Evolutionary conservation across 1,139 yeast species (phyloP), one percentile per base, ranked within the genome.

Genomic region (Nematodospora anomalae): DNA sequence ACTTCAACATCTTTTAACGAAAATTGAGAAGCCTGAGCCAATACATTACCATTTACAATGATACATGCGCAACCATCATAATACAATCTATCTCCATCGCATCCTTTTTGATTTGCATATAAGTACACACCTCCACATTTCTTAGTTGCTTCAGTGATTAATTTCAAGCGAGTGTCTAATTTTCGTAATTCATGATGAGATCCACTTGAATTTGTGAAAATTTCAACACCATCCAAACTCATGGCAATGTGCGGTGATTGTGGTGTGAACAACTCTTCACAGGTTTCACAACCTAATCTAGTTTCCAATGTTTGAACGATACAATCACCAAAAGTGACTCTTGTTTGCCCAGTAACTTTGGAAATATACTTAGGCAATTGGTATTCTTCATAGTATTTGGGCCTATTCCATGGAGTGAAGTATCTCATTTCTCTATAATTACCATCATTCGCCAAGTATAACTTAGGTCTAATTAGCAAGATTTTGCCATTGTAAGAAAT

Each of bases 21-120:
- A 52, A 92, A 92, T 59, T 92, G 98, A 1, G 85, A 71, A 1
- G 95, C 97, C 58, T 92, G 98, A 0, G 96, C 97, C 7, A 92
- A 83, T 44, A 92, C 80, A 41, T 79, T 65, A 27, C 98, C 98
- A 57, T 94, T 92, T 35, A 90, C 88, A 5, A 90, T 87, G 57
- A 94, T 92, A 53, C 88, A 70, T 0, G 98, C 96, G 64, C 96
- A 87, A 1, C 99, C 99, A 61, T 92, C 99, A 55, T 92, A 92
- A 60, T 94, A 92, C 36, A 92, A 65, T 42, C 99, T 74, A 57
- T 94, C 99, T 47, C 99, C 99, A 59, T 94, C 99, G 59, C 99
- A 92, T 5, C 99, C 99, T 45, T 84, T 82, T 62, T 94, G 99
- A 58, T 92, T 92, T 15, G 98, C 80, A 55, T 92, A 92, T 37